Evolutionary conservation across 306 rosid genomes (phyloP).

Genomic region (Quercus berberidifolia): DNA sequence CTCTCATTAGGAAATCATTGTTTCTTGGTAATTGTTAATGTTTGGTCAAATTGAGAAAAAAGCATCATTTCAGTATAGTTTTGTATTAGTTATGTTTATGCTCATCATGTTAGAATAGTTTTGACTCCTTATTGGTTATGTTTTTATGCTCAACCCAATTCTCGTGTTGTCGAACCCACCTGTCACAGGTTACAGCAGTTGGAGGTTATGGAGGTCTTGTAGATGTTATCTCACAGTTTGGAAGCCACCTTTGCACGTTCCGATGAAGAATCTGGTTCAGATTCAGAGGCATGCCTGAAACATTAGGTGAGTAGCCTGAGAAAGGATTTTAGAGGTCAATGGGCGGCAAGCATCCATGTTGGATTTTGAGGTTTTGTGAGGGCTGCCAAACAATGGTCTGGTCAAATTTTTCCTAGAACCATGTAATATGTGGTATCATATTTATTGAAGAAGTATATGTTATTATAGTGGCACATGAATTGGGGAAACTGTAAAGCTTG

Average conservation of each 20-base stretch:
- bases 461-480: neutral
- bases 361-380: neutral
- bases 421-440: neutral
- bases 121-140: neutral
- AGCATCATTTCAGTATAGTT: neutral
- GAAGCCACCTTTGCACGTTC: conserved; percentile 92
- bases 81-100: neutral
- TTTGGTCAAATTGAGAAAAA: neutral
- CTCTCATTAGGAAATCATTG: neutral
- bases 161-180: conserved; percentile 9
- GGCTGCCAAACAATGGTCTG: too few relatives aligned
- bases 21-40: neutral
- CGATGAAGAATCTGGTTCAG: conserved; percentile 32
- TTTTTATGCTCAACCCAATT: conserved; percentile 15
- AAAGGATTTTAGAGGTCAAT: neutral
- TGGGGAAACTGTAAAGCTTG: neutral
- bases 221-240: conserved; percentile 85
- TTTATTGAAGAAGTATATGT: neutral
- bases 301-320: neutral
- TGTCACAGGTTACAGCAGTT: conserved; percentile 72
- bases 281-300: neutral
- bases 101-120: neutral
- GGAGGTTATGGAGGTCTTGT: conserved; percentile 91
- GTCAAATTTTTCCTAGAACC: neutral
- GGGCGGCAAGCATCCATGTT: conserved; percentile 3